Conservation (phyloP, 495 filamentous ascomycete genomes). For the Tirmania nivea region DNA sequence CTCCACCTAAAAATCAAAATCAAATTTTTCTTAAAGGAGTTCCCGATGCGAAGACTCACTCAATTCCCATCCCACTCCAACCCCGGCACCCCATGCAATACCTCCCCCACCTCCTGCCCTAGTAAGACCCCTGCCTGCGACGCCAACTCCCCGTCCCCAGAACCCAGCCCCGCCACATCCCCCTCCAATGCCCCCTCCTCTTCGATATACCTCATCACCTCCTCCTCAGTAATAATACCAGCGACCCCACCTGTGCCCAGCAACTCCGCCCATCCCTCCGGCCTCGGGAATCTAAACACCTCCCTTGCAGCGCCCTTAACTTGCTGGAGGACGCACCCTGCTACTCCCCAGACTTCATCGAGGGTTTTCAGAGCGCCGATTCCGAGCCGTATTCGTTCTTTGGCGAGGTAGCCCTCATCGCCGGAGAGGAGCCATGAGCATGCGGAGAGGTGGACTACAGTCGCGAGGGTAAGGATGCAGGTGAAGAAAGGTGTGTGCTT, state of each 20-base stretch:
- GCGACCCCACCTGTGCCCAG: constrained; percentile 3
- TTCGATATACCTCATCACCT: constrained; percentile 15
- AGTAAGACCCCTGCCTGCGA: too few relatives aligned
- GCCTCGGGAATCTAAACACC: constrained; percentile 34
- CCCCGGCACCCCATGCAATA: too few relatives aligned
- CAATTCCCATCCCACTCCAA: too few relatives aligned
- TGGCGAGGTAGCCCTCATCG: constrained; percentile 46
- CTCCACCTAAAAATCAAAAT: too few relatives aligned
- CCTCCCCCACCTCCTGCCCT: too few relatives aligned
- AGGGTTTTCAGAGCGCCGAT: constrained; percentile 62
- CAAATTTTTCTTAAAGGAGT: too few relatives aligned
- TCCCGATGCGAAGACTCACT: too few relatives aligned
- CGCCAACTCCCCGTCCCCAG: too few relatives aligned
- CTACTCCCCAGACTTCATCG: constrained; percentile 56
- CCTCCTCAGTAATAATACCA: constrained; percentile 15
- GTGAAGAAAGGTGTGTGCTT: constrained; percentile 79
- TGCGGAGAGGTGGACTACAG: constrained; percentile 38
- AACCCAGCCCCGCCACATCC: constrained; percentile 11
- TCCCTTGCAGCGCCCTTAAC: constrained; percentile 50
- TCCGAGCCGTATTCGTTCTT: constrained; percentile 57
- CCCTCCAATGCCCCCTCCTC: constrained; percentile 15
- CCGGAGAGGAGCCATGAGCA: constrained; percentile 39
- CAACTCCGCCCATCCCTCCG: constrained; percentile 23
- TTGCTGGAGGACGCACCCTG: constrained; percentile 47
- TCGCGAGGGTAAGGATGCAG: constrained; percentile 52